Conservation (phyloP, 2,329 filamentous ascomycete species). For the Pseudocercospora eumusae region DNA sequence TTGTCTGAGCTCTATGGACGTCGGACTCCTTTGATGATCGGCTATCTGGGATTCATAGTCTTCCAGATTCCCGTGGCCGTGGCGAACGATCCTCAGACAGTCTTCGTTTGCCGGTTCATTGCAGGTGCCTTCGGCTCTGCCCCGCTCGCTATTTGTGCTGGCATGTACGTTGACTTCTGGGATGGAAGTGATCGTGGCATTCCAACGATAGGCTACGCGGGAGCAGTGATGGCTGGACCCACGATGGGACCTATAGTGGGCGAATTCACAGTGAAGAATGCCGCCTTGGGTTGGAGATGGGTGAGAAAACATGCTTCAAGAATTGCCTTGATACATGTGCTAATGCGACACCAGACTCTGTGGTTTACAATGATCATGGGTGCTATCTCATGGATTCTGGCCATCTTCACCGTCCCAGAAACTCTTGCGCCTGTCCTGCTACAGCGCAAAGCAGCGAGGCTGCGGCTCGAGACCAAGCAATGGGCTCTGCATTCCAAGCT, state of each 20-base stretch:
- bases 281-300: conserved; percentile 58
- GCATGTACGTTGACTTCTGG: conserved; percentile 51
- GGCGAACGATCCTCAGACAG: conserved; percentile 55
- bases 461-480: conserved; percentile 53
- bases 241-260: conserved; percentile 52
- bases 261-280: conserved; percentile 51
- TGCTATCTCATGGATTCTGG: conserved; percentile 46
- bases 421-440: conserved; percentile 55
- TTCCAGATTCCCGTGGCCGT: conserved; percentile 58
- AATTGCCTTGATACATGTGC: neutral
- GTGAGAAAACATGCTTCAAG: neutral
- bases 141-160: conserved; percentile 53
- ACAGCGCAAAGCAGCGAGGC: conserved; percentile 49
- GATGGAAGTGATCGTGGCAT: conserved; percentile 19
- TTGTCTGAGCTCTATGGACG: conserved; percentile 58
- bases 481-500: conserved; percentile 50
- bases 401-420: conserved; percentile 53
- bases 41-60: conserved; percentile 48
- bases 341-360: conserved; percentile 41
- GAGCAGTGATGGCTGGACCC: conserved; percentile 54
- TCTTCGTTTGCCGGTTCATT: conserved; percentile 57
- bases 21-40: conserved; percentile 40
- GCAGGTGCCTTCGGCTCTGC: conserved; percentile 54
- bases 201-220: conserved; percentile 28
- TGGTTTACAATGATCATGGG: conserved; percentile 58